Conservation (phyloP, 2,329 filamentous ascomycete species). For the Phyllosticta citriasiana region DNA sequence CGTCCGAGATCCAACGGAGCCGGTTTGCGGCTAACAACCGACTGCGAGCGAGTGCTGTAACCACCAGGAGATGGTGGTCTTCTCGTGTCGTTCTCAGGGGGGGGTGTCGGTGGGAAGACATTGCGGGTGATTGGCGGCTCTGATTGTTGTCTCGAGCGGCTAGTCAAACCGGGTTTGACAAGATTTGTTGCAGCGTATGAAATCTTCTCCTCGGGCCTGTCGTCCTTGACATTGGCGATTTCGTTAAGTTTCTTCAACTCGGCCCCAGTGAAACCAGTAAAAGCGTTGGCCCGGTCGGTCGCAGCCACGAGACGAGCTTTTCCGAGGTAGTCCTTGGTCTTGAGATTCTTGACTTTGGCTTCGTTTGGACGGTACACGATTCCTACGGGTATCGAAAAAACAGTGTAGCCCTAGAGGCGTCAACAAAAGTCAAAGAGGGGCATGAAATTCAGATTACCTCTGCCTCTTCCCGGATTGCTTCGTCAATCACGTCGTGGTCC, state of each 20-base stretch:
- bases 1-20: slow-evolving; percentile 38
- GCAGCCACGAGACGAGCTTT: slow-evolving; percentile 91
- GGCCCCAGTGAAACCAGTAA: slow-evolving; percentile 69
- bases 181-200: slow-evolving; percentile 90
- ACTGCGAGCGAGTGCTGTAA: slow-evolving; percentile 32
- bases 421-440: slow-evolving; percentile 13
- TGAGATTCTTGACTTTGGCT: slow-evolving; percentile 95
- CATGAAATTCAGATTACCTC: slow-evolving; percentile 49
- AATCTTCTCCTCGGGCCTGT: slow-evolving; percentile 71
- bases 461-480: slow-evolving; percentile 86
- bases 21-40: slow-evolving; percentile 39
- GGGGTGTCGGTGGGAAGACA: slow-evolving; percentile 95
- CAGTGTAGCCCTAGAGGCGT: slow-evolving; percentile 71
- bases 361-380: slow-evolving; percentile 93
- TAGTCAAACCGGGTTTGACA: slow-evolving; percentile 74
- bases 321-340: slow-evolving; percentile 94
- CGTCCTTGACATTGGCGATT: slow-evolving; percentile 53
- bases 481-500: slow-evolving; percentile 95
- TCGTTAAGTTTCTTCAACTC: slow-evolving; percentile 62
- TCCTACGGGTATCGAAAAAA: slow-evolving; percentile 95
- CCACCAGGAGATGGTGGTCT: slow-evolving; percentile 15
- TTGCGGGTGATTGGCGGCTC: slow-evolving; percentile 71
- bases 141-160: slow-evolving; percentile 68
- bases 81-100: slow-evolving; percentile 71
- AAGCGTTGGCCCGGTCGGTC: slow-evolving; percentile 69